Evolutionary conservation across 176 grass and related monocot species (phyloP), one percentile per base, ranked within the genome.

Genomic region (Lolium perenne): DNA sequence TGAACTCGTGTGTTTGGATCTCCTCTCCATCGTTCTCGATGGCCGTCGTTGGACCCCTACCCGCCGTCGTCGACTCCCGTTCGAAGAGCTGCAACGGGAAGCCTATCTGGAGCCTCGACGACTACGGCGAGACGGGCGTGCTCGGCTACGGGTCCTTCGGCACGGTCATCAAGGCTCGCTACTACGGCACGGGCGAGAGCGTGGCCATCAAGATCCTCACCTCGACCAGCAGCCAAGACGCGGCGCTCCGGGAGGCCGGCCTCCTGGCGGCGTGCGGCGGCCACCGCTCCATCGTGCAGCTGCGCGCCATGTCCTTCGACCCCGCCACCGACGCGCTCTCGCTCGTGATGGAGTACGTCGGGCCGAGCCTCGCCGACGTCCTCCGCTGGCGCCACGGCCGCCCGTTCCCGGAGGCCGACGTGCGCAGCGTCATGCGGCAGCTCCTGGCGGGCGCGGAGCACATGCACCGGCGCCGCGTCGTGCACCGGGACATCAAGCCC

Each of bases 401-500:
- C 0, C 91, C 80, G 16, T 81, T 81, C 76, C 25, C 38, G 64
- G 80, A 92, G 64, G 13, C 63, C 1, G 72, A 67, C 18, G 86
- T 76, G 79, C 79, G 69, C 22, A 23, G 17, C 47, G 11, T 89
- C 64, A 92, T 87, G 91, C 61, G 66, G 21, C 87, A 90, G 68
- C 85, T 93, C 7, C 81, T 90, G 10, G 38, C 1, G 29, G 91
- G 68, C 4, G 76, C 79, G n/a, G 8, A 49, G 45, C 68, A 77
- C 71, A 77, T 93, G 78, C 91, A 93, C 79, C 18, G 7, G 21
- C 32, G 29, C 40, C 4, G 12, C 76, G n/a, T 93, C 88, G 18
- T 93, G 20, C 91, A 90, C 71, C 84, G 91, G 49, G 91, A 87
- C 78, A 77, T 90, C 54, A 93, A 90, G 57, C 87, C 87, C 4